These are phyloP conservation scores for Capsella rubella DNA, from an alignment of 441 rosid species.

Conservation along the genomic window DNA sequence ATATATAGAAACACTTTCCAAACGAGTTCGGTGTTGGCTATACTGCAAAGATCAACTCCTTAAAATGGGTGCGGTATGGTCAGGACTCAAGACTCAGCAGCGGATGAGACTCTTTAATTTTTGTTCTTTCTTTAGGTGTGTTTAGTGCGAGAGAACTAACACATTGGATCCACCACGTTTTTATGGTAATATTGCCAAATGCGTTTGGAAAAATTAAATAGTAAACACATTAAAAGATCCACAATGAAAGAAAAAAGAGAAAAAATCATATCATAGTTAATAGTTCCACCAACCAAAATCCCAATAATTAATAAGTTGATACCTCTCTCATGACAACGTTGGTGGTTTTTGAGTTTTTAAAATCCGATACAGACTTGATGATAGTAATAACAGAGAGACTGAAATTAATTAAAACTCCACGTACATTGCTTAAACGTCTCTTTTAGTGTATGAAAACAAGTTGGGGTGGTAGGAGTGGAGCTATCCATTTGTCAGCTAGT, in stretches of 20 bases:
- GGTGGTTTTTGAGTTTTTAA: slow-evolving; percentile 6
- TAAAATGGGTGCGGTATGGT: neutral
- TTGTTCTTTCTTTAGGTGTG: neutral
- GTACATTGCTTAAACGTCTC: slow-evolving; percentile 4
- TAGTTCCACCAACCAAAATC: slow-evolving; percentile 10
- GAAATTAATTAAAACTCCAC: neutral
- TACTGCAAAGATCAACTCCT: slow-evolving; percentile 1
- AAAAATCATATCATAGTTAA: neutral
- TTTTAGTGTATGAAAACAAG: slow-evolving; percentile 27
- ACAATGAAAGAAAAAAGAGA: neutral
- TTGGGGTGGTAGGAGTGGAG: slow-evolving; percentile 13
- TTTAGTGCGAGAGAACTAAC: neutral
- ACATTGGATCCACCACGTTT: neutral
- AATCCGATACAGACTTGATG: neutral
- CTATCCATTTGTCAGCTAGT: slow-evolving; percentile 19
- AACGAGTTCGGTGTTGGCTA: neutral
- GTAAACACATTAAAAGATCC: neutral
- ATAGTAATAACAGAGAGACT: slow-evolving; percentile 7
- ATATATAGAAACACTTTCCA: neutral
- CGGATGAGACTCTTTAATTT: neutral
- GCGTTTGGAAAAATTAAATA: neutral
- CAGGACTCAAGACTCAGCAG: neutral
- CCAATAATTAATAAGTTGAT: slow-evolving; percentile 1
- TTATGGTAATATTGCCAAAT: slow-evolving; percentile 5
- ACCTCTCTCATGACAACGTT: slow-evolving; percentile 13